Evolutionary conservation across 768 basidiomycete genomes (phyloP).

Genomic region (Phanerochaete carnosa): DNA sequence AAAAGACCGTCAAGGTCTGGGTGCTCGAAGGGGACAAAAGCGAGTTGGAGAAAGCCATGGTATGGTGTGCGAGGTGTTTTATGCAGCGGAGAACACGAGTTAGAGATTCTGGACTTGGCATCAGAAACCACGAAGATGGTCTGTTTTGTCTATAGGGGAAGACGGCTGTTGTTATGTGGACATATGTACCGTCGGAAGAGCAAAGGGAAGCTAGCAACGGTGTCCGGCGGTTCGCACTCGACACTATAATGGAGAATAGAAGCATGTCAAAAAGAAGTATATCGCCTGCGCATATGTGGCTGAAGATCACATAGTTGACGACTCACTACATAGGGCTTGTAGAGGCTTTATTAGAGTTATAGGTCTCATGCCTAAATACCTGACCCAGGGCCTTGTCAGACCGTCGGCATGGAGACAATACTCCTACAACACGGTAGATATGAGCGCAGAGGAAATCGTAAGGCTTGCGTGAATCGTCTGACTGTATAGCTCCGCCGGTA

Average conservation of each 20-base stretch:
- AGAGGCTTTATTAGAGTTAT: no score
- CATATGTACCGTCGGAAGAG: neutral
- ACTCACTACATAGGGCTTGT: neutral
- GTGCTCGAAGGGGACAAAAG: neutral
- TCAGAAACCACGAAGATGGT: neutral
- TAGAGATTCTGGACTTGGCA: neutral
- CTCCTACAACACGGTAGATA: neutral
- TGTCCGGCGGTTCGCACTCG: neutral
- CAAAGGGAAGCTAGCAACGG: neutral
- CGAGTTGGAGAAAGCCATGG: neutral
- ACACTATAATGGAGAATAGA: no score
- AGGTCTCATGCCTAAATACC: no score
- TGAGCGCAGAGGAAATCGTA: no score
- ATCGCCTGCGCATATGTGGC: no score
- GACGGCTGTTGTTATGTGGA: neutral
- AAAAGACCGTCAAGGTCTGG: neutral
- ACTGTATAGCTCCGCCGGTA: no score
- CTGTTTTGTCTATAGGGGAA: neutral
- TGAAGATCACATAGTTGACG: no score
- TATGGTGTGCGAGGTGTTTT: neutral
- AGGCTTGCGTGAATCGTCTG: no score
- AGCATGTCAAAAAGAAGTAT: no score
- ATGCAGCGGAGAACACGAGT: neutral
- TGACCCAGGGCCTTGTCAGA: neutral
- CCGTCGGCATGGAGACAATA: neutral